These are phyloP conservation scores for Boechera stricta DNA, from an alignment of 345 rosid genomes.

Conservation along the genomic window DNA sequence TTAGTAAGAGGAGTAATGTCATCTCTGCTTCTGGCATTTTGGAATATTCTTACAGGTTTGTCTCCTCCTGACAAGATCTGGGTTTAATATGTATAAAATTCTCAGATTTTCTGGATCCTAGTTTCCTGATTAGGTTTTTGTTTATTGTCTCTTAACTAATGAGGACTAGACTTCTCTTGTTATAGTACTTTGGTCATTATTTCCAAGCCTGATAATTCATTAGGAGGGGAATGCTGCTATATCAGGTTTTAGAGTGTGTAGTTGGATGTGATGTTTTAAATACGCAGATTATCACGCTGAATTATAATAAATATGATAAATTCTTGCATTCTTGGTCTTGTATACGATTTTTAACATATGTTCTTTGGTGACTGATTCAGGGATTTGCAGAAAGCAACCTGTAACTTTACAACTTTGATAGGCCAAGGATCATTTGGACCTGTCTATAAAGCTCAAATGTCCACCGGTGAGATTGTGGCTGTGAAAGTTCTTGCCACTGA, in stretches of 20 bases:
- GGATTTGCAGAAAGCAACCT: slow-evolving; percentile 96
- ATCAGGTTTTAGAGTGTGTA: slow-evolving; percentile 1
- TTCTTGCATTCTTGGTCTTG: slow-evolving; percentile 10
- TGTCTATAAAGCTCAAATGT: slow-evolving; percentile 97
- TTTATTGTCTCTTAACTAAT: slow-evolving; percentile 10
- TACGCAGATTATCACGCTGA: neutral
- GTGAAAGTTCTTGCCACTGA: slow-evolving; percentile 95
- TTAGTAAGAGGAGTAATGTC: slow-evolving; percentile 57
- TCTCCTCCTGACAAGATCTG: slow-evolving; percentile 30
- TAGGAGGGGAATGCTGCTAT: neutral
- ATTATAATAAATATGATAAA: slow-evolving; percentile 7
- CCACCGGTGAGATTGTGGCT: slow-evolving; percentile 89
- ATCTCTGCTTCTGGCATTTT: slow-evolving; percentile 91
- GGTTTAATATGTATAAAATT: neutral
- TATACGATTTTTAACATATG: slow-evolving; percentile 9
- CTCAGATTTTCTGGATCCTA: slow-evolving; percentile 27
- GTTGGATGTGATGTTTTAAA: slow-evolving; percentile 1
- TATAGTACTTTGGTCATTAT: neutral
- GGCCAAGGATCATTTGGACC: slow-evolving; percentile 99
- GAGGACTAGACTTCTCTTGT: slow-evolving; percentile 18
- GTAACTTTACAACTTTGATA: slow-evolving; percentile 82
- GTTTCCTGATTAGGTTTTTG: neutral
- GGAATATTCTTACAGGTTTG: slow-evolving; percentile 90
- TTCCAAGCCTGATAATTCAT: neutral
- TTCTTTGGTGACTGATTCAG: slow-evolving; percentile 48